A percentile compares a stretch with the other conserved stretches of the same genome.
Evolutionary conservation across 2,329 filamentous ascomycete genomes (phyloP).

Genomic region (Sarocladium strictum): DNA sequence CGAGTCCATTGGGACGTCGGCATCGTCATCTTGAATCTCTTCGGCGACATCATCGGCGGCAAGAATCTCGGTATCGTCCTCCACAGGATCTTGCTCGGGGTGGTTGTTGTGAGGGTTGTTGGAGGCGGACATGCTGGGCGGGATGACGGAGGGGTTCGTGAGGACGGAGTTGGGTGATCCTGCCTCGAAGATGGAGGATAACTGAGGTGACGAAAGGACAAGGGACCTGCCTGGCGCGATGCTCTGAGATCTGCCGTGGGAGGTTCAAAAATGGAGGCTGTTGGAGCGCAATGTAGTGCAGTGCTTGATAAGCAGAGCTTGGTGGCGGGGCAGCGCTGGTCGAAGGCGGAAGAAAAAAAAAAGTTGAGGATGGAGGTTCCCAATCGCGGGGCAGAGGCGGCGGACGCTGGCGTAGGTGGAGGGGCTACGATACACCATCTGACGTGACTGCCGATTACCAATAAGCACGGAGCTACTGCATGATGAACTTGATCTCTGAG

Average conservation of each 20-base stretch:
- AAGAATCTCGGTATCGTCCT: conserved; percentile 62
- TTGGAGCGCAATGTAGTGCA: no score
- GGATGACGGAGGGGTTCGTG: not conserved
- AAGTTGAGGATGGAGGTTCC: not conserved
- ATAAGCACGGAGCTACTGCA: no score
- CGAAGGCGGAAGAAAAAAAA: conserved; percentile 10
- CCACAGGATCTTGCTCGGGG: conserved; percentile 29
- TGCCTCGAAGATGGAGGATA: not conserved
- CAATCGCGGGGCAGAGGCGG: conserved; percentile 8
- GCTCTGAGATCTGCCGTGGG: no score
- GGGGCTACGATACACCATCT: not conserved
- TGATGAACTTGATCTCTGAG: no score
- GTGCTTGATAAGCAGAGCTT: conserved; percentile 9
- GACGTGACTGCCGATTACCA: not conserved
- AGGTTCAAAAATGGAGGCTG: no score
- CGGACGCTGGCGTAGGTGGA: not conserved
- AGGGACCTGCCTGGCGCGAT: no score
- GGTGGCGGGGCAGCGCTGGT: conserved; percentile 2
- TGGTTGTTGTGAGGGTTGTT: conserved; percentile 7
- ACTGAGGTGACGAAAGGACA: no score
- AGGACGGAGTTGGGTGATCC: not conserved
- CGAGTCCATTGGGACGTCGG: conserved; percentile 77
- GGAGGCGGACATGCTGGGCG: conserved; percentile 6
- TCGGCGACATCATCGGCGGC: conserved; percentile 73
- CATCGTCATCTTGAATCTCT: conserved; percentile 55